phyloP scores from a whole-genome alignment of 23 red algal species.

The Gracilaria domingensis region DNA sequence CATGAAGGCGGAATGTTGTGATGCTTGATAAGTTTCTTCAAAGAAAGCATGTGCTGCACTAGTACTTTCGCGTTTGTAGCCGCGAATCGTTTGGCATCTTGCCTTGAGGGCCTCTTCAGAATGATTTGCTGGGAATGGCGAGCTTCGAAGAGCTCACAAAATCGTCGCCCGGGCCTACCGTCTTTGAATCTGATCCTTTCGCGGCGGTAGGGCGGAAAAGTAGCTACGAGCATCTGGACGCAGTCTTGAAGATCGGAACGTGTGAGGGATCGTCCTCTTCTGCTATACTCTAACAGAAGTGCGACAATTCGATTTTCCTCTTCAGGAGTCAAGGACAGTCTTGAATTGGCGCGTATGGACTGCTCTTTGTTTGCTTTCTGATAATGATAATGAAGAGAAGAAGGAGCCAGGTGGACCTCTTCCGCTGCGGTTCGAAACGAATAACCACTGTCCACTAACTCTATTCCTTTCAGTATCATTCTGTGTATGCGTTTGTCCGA shows the following conservation, averaged over 20 bases:
- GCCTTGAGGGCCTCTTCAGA: not conserved
- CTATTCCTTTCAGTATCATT: not conserved
- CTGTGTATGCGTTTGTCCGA: not conserved
- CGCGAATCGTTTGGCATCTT: constrained; percentile 11
- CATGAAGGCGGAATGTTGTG: not conserved
- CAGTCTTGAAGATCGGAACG: not conserved
- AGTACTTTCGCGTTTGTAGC: constrained; percentile 24
- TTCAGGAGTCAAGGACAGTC: not conserved
- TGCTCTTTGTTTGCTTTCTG: not conserved
- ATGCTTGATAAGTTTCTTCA: constrained; percentile 1
- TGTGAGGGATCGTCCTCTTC: not conserved
- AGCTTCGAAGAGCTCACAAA: constrained; percentile 15
- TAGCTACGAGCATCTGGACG: not conserved
- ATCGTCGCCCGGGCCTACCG: not conserved
- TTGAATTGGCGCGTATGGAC: not conserved
- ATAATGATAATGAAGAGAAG: constrained; percentile 1
- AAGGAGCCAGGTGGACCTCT: not conserved
- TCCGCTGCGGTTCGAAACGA: not conserved
- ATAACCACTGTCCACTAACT: not conserved
- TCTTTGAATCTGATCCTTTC: not conserved
- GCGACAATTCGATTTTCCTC: not conserved
- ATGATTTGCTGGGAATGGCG: not conserved
- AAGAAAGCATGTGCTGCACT: not conserved
- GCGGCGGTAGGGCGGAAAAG: not conserved
- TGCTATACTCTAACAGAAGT: not conserved